Conservation (phyloP, 257 asterid genomes). For the Galeopsis tetrahit region DNA sequence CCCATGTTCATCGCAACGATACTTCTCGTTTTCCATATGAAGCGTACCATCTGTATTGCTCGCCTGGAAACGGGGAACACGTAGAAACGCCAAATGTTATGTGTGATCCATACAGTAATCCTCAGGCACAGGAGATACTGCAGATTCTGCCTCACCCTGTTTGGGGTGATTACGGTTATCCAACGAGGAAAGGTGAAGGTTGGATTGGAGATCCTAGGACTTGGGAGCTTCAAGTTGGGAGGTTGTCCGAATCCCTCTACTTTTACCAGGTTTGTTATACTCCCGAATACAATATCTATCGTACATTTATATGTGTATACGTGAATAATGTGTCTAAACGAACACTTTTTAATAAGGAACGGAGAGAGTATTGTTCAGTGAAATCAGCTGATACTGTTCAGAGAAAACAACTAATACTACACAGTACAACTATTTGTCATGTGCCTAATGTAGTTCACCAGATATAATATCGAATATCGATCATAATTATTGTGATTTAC, state of each 20-base stretch:
- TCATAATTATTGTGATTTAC: slow-evolving; percentile 29
- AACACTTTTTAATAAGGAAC: too few relatives aligned
- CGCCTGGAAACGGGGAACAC: slow-evolving; percentile 61
- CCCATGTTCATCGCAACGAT: slow-evolving; percentile 57
- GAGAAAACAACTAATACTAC: too few relatives aligned
- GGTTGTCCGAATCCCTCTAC: slow-evolving; percentile 30
- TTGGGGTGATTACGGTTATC: slow-evolving; percentile 84
- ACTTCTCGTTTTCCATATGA: slow-evolving; percentile 56
- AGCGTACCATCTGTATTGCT: slow-evolving; percentile 76
- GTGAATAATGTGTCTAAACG: background rate
- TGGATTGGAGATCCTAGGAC: slow-evolving; percentile 74
- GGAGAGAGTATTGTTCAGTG: too few relatives aligned
- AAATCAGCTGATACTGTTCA: too few relatives aligned
- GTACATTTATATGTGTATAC: background rate
- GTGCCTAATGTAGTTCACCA: background rate
- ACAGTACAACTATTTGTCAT: too few relatives aligned
- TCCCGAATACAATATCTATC: background rate
- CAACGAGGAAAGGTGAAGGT: slow-evolving; percentile 69
- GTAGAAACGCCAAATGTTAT: slow-evolving; percentile 50
- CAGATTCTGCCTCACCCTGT: slow-evolving; percentile 85
- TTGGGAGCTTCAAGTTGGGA: slow-evolving; percentile 79
- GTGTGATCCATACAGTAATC: slow-evolving; percentile 85
- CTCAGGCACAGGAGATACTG: slow-evolving; percentile 86
- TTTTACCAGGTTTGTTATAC: slow-evolving; percentile 38
- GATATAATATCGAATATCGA: background rate